Evolutionary conservation across 352 stramenopile species (phyloP), one percentile per base, ranked within the genome.

Genomic region (Phytophthora foliorum): DNA sequence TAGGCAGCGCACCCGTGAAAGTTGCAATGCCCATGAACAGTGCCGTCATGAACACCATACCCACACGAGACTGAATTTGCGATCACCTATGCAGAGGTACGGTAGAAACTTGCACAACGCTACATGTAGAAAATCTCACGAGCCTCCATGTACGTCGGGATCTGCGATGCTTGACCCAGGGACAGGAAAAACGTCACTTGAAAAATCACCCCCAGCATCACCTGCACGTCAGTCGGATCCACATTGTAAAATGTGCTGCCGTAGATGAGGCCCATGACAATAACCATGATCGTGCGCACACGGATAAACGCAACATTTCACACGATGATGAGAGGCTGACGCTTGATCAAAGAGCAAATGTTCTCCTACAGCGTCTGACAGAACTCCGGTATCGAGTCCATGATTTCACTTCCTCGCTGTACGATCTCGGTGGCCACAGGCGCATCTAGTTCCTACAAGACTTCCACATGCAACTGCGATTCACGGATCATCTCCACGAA

Each of bases 111-210:
- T 14, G 76, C 69, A 34, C 81, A 79, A 3, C 72, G 69, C 24
- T 95, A 89, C 61, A 94, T 96, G 80, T 96, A 95, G 66, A 93
- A 97, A 17, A 91, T 64, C 10, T 57, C 51, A 16, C 80, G 78
- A 7, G 61, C 72, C n/a, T 82, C 78, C 63, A 95, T 89, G 50
- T 94, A 87, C 36, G 79, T 82, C 11, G 89, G 78, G 17, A 97
- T 60, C 57, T 91, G 76, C 4, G 88, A 69, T 19, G 89, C 83
- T 17, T 89, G 79, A 27, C 82, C 82, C 44, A 97, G 51, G 6
- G 77, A 79, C 16, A 93, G 53, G 59, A 94, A 97, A 49, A 97
- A 72, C 34, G 91, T 75, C 6, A 75, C 75, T 45, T 84, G 80
- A 54, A 97, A 95, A 9, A 95, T 72, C 17, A 93, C 70, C 29